A percentile compares a stretch with the other conserved stretches of the same genome.
Evolutionary conservation across 768 basidiomycete genomes (phyloP).

Genomic region (Chalciporus pseudorubinellus): DNA sequence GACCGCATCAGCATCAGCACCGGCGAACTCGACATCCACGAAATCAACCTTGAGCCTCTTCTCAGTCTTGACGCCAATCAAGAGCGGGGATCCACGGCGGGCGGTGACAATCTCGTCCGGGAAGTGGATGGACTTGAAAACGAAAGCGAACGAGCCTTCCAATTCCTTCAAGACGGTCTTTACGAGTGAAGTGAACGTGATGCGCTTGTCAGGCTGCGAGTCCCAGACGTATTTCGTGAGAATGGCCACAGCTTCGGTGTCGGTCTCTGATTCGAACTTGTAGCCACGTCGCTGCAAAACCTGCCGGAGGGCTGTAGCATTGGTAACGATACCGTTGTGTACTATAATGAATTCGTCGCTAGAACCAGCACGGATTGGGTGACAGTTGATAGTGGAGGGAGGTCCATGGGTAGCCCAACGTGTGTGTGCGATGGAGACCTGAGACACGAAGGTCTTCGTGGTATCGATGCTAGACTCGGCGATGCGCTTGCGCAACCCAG

Average conservation of each 20-base stretch:
- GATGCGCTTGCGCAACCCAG: constrained; percentile 87
- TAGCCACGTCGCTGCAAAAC: constrained; percentile 96
- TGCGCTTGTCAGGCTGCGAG: constrained; percentile 79
- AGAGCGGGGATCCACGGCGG: constrained; percentile 92
- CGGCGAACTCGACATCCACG: constrained; percentile 94
- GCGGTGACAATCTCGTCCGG: constrained; percentile 95
- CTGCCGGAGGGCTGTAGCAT: constrained; percentile 80
- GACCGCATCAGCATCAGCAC: constrained; percentile 53
- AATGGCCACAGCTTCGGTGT: constrained; percentile 96
- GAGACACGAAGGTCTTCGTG: constrained; percentile 72
- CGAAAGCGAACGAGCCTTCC: constrained; percentile 98
- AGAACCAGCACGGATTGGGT: constrained; percentile 86
- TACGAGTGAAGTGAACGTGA: constrained; percentile 87
- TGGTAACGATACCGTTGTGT: constrained; percentile 99
- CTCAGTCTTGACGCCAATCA: constrained; percentile 99
- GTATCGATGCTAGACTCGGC: constrained; percentile 67
- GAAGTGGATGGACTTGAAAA: constrained; percentile 96
- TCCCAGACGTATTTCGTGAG: constrained; percentile 97
- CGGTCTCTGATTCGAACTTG: constrained; percentile 92
- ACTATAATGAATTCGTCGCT: constrained; percentile 86
- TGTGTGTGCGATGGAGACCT: constrained; percentile 97
- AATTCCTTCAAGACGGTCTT: constrained; percentile 97
- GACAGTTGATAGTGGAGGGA: constrained; percentile 87
- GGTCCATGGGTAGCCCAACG: constrained; percentile 99
- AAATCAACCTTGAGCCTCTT: constrained; percentile 99